Evolutionary conservation across 2,329 filamentous ascomycete species (phyloP).

Genomic region (Cordyceps pruinosa): DNA sequence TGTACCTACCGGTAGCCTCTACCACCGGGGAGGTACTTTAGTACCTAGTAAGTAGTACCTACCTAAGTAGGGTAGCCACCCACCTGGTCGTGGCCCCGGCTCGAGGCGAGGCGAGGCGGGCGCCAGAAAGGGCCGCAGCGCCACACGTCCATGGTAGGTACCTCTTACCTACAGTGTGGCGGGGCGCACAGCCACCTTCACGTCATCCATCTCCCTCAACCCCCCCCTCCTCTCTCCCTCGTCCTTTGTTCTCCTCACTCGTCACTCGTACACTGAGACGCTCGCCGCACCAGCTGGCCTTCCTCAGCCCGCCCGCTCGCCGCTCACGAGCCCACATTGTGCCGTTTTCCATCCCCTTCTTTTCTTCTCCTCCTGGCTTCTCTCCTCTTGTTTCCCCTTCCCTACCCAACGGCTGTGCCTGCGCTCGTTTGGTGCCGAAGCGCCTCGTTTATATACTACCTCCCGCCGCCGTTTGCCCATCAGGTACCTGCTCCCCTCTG

Average conservation of each 20-base stretch:
- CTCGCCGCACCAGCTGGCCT: neutral
- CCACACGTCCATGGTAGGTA: too few relatives aligned
- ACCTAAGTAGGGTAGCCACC: too few relatives aligned
- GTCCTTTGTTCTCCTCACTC: neutral
- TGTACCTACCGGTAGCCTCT: too few relatives aligned
- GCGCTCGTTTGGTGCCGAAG: neutral
- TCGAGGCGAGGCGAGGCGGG: neutral
- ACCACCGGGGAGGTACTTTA: too few relatives aligned
- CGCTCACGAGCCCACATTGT: neutral
- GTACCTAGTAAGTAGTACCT: too few relatives aligned
- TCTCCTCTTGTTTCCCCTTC: neutral
- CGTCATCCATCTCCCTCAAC: constrained; percentile 1
- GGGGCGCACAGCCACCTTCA: constrained; percentile 9
- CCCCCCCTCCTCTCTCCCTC: neutral
- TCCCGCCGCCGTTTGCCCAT: neutral
- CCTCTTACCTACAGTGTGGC: neutral
- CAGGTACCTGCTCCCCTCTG: neutral
- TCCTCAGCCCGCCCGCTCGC: neutral
- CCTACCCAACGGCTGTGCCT: neutral
- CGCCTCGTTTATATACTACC: neutral
- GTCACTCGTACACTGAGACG: neutral
- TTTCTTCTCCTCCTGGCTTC: neutral
- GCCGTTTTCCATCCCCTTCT: neutral
- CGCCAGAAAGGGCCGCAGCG: neutral
- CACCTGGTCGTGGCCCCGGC: neutral